Conservation (phyloP, 73 alveolate genomes). For the Paramecium pentaurelia region DNA sequence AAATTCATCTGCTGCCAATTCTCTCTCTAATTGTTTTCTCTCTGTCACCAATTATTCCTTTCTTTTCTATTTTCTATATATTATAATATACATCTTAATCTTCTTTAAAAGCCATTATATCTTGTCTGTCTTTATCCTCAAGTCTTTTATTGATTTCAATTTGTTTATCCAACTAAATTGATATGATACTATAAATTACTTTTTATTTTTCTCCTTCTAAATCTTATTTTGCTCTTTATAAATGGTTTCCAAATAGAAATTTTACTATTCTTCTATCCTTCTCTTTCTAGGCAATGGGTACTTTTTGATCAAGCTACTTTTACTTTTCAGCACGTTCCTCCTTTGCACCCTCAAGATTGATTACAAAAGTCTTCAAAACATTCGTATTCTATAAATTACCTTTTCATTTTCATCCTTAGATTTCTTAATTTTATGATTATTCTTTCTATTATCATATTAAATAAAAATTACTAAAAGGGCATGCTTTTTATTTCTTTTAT, state of each 20-base stretch:
- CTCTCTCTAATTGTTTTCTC: background rate
- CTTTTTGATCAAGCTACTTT: constrained; percentile 51
- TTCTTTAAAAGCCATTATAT: background rate
- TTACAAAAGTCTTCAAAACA: background rate
- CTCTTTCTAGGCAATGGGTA: background rate
- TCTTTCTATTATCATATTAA: background rate
- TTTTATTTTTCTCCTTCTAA: background rate
- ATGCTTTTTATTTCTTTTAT: background rate
- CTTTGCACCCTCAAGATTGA: background rate
- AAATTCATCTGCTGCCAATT: constrained; percentile 33
- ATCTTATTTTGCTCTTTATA: constrained; percentile 19
- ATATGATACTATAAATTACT: background rate
- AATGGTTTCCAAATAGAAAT: background rate
- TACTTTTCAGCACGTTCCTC: constrained; percentile 51
- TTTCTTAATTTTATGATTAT: background rate
- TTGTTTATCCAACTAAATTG: background rate
- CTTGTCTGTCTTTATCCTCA: background rate
- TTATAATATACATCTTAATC: background rate
- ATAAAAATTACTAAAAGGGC: background rate
- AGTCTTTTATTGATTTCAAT: constrained; percentile 4
- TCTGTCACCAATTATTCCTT: background rate
- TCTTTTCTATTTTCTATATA: background rate
- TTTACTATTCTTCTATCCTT: background rate
- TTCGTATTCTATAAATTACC: background rate
- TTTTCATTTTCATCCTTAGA: background rate